Conservation (phyloP, 2,329 filamentous ascomycete genomes). For the Scleromitrula shiraiana region DNA sequence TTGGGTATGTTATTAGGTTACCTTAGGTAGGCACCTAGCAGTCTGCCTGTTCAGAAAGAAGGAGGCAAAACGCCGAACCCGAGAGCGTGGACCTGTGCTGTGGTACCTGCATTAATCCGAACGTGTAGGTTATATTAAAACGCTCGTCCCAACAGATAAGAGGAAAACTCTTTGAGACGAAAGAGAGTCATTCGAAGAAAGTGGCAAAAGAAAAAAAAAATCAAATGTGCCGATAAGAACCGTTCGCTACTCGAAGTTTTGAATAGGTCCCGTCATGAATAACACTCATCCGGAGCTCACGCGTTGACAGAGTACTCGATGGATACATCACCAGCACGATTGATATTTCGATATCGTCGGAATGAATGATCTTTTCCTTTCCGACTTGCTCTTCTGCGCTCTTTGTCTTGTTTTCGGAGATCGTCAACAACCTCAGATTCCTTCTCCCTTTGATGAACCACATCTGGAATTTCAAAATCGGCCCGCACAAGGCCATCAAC, state of each 20-base stretch:
- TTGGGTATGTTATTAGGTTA: too few relatives aligned
- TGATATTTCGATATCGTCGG: background rate
- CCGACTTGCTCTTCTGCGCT: background rate
- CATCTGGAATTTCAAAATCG: slow-evolving; percentile 12
- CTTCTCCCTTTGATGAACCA: slow-evolving; percentile 3
- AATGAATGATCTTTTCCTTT: background rate
- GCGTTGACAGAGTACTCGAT: too few relatives aligned
- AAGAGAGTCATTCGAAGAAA: too few relatives aligned
- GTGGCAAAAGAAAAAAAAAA: too few relatives aligned
- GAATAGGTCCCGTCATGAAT: too few relatives aligned
- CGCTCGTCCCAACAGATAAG: background rate
- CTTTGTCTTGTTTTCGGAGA: slow-evolving; percentile 9
- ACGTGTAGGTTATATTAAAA: background rate
- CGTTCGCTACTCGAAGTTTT: too few relatives aligned
- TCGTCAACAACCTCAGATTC: background rate
- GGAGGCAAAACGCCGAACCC: background rate
- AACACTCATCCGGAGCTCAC: too few relatives aligned
- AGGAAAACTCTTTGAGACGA: too few relatives aligned
- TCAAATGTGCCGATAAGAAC: too few relatives aligned
- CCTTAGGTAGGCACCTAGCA: background rate
- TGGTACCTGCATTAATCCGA: background rate
- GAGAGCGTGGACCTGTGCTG: background rate
- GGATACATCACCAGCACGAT: background rate
- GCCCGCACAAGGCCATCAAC: slow-evolving; percentile 9
- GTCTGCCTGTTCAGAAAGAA: too few relatives aligned